Evolutionary conservation across 768 basidiomycete genomes (phyloP), one percentile per base, ranked within the genome.

Genomic region (Lactarius sp.): DNA sequence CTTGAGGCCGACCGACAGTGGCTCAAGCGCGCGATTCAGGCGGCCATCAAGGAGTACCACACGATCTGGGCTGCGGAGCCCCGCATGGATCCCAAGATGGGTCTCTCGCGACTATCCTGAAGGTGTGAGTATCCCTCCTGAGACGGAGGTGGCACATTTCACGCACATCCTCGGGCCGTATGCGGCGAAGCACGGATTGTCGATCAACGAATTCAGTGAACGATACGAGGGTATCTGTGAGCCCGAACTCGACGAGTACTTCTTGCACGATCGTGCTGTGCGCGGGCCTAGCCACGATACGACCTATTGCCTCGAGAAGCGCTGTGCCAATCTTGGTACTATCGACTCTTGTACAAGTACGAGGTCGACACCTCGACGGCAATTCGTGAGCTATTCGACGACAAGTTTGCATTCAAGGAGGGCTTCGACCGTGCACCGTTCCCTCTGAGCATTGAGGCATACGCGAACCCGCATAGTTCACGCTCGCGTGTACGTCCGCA

Each of bases 91-190:
- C 87, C 88, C 52, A 91, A 90, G 76, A 94, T 94, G 14, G 96
- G 96, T 27, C 83, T 99, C 18, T 97, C 95, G 0, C 86, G 96
- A 87, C 76, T 86, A 94, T 34, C 96, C 96, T 8, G 92, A 89
- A 27, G 27, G 22, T 22, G 22, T 22, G 22, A 22, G 22, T 22
- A 22, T 22, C 27, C 27, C 27, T 27, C 27, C 27, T 27, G 27
- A 27, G 27, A 27, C 1, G 27, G 27, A 27, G 27, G 27, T 2
- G 27, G 3, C 90, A 7, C 96, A 99, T 77, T 99, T 99, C 75
- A 98, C 94, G 2, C 94, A 97, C 72, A 89, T 98, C 70, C 85
- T 99, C 53, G 93, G 96, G 76, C 96, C 96, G 2, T 98, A 84
- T 71, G 96, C 96, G 37, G 27, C 27, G 27, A 27, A 27, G 27